These are phyloP conservation scores for Hirsutella minnesotensis DNA, from an alignment of 2,329 filamentous ascomycete species.

Conservation along the genomic window DNA sequence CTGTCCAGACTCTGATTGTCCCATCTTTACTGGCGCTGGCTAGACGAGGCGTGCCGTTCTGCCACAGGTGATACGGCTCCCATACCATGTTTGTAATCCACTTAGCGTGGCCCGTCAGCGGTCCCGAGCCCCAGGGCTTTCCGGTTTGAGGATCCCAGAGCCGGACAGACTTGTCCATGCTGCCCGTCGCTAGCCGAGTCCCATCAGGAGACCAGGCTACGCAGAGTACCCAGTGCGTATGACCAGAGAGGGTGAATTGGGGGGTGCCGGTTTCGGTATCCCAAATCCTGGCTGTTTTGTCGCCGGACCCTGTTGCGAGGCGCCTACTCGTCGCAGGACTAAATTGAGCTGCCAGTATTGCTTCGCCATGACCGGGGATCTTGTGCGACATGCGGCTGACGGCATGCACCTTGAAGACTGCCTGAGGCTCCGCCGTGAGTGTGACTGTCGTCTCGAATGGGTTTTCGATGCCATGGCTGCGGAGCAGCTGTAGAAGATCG, in stretches of 20 bases:
- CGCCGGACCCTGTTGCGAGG: constrained; percentile 81
- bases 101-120: constrained; percentile 74
- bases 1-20: constrained; percentile 80
- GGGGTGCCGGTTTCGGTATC: constrained; percentile 91
- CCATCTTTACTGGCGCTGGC: constrained; percentile 84
- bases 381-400: constrained; percentile 82
- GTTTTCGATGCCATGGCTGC: constrained; percentile 43
- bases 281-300: constrained; percentile 86
- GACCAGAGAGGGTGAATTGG: constrained; percentile 72
- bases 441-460: constrained; percentile 44
- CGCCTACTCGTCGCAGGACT: constrained; percentile 65
- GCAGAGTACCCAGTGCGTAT: constrained; percentile 80
- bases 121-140: constrained; percentile 48
- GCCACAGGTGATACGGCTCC: constrained; percentile 86
- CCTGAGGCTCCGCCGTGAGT: constrained; percentile 63
- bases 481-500: constrained; percentile 42
- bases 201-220: constrained; percentile 84
- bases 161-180: constrained; percentile 85
- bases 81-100: constrained; percentile 82
- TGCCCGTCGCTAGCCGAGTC: constrained; percentile 70
- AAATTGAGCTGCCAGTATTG: constrained; percentile 79
- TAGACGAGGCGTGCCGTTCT: constrained; percentile 60
- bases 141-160: constrained; percentile 82
- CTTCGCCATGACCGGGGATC: constrained; percentile 83
- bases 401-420: constrained; percentile 85